phyloP scores from a whole-genome alignment of 2,329 filamentous ascomycete species.

The Beauveria sp. region DNA sequence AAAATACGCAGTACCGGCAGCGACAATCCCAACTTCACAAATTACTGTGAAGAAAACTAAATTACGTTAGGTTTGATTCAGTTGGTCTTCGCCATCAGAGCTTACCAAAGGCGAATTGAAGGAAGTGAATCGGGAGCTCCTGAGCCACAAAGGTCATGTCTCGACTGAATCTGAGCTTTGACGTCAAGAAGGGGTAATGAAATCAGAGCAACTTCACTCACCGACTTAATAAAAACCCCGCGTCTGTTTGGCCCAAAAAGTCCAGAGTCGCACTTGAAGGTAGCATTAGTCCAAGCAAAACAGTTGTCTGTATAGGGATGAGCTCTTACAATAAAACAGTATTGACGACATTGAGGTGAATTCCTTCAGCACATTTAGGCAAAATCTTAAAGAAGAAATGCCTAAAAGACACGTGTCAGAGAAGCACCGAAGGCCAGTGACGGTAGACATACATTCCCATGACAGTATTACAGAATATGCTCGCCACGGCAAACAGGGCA shows the following conservation, averaged over 20 bases:
- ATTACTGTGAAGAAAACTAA: too few relatives aligned
- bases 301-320: neutral
- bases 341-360: neutral
- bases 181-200: neutral
- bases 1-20: too few relatives aligned
- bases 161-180: neutral
- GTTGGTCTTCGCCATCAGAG: slow-evolving; percentile 15
- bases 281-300: neutral
- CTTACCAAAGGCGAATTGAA: neutral
- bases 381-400: neutral
- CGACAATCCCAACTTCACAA: too few relatives aligned
- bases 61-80: slow-evolving; percentile 27
- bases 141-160: slow-evolving; percentile 1
- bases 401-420: neutral
- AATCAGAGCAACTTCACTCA: neutral
- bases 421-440: neutral
- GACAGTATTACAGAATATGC: neutral
- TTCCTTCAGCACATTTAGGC: neutral
- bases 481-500: neutral
- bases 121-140: neutral
- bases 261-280: neutral
- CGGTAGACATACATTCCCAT: neutral
- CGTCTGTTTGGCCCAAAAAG: neutral
- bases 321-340: neutral
- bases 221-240: neutral